Base-by-base conservation (phyloP, 1,139 yeast genomes). In the Petasospora fabianii region DNA sequence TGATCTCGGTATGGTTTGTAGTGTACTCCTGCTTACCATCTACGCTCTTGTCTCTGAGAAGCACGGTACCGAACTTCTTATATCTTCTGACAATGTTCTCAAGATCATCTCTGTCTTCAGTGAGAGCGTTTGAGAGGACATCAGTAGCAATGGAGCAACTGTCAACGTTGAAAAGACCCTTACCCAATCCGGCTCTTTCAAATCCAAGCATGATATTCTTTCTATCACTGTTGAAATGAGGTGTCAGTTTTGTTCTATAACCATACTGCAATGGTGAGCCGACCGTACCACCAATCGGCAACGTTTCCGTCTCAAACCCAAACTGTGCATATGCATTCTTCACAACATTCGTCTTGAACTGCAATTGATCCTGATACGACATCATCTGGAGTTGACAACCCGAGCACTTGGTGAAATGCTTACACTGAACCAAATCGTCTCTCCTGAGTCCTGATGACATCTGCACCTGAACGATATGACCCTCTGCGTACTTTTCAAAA, bases 371-470 rank as follows among this genome's bases (percentile, higher is more conserved):
- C 0, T 66, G 68, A 56, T 85, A 85, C 2, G 70, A 64, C 11
- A 83, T 66, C 66, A 77, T 78, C 58, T 86, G 95, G 57, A 78
- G 80, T 60, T 86, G 95, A 57, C 96, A 86, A 2, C 96, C 96
- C 0, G 78, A 73, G 54, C 95, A 85, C 34, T 65, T 65, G 6
- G 77, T 70, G 57, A 85, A 86, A 50, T 83, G 77, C 35, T 69
- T 63, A 64, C 96, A 86, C 20, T 54, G 54, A 27, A 79, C 64
- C 9, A 68, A 51, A 2, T 44, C 32, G 40, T 82, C 72, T 46
- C 82, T 61, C 40, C 82, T 61, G 24, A 55, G 42, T 0, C 54
- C 41, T 0, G 86, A 72, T 0, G 69, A 54, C 4, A 49, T 47
- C 1, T 62, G 47, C 3, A 85, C 71, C 17, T 64, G 54, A 14